Base-by-base conservation (phyloP, 2,329 filamentous ascomycete species). In the Verticillium klebahnii region DNA sequence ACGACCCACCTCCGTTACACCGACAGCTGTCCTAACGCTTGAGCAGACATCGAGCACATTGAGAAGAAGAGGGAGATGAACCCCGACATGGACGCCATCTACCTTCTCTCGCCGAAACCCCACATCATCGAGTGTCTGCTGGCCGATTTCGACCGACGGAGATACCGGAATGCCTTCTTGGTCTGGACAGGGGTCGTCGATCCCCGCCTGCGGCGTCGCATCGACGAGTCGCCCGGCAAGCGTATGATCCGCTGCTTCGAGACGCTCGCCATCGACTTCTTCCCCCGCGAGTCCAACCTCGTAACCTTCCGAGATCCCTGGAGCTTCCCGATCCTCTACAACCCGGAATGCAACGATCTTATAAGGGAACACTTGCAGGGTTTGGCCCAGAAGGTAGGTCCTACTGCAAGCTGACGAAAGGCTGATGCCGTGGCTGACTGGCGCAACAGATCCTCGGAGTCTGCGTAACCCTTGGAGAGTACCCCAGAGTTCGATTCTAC, bases 41-140 rank as follows among this genome's bases (percentile, higher is more conserved):
- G 60, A 57, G 63, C 75, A 96, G 93, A 97, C 77, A 94, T 99
- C 75, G 94, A 98, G 82, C 87, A 87, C 72, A 96, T 99, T 77
- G 93, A 97, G 80, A 87, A 95, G 65, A 88, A 87, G 69, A 87
- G 95, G 72, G 88, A 90, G 57, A 83, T 85, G 72, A 96, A 97
- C 73, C 88, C 89, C 61, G 90, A 92, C 69, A 97, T 96, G 87
- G 95, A 98, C 76, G 95, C 93, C 69, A 87, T 99, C 67, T 99
- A 98, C 78, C 82, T 99, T 64, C 84, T 99, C 62, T 90, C 93
- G 0, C 91, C 95, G 9, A 85, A 91, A 69, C 82, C 92, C 7
- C 91, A 97, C 74, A 92, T 97, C 65, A 90, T 98, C 70, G 94
- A 98, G 70, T 97, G 93, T 73, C 82, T 99, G 56, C 87, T 98